phyloP scores from a whole-genome alignment of 148 eudicot species.

The Silene latifolia region DNA sequence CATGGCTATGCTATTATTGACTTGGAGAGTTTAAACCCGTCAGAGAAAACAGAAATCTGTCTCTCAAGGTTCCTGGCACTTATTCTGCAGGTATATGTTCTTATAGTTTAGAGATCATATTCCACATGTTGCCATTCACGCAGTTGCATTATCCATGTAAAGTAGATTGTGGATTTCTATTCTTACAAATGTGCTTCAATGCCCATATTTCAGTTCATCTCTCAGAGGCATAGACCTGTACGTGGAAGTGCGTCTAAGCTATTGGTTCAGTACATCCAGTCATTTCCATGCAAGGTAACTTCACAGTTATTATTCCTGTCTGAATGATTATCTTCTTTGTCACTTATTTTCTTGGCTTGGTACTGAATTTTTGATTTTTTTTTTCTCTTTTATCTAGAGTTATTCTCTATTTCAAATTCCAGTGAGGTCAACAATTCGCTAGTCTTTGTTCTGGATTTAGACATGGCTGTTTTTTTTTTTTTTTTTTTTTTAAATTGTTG shows the following conservation, averaged over 20 bases:
- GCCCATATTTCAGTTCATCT: constrained; percentile 55
- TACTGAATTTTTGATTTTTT: not conserved
- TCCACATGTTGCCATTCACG: not conserved
- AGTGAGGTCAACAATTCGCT: not conserved
- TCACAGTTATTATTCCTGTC: not conserved
- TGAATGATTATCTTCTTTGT: not conserved
- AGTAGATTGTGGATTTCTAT: not conserved
- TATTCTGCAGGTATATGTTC: constrained; percentile 63
- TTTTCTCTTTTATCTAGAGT: not conserved
- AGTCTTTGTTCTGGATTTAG: not conserved
- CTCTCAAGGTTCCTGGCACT: constrained; percentile 61
- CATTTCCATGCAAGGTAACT: constrained; percentile 87
- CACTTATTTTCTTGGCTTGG: not conserved
- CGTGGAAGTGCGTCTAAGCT: constrained; percentile 76
- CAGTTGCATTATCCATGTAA: not conserved
- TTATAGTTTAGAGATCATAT: not conserved
- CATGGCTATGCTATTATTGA: constrained; percentile 80
- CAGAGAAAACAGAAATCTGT: constrained; percentile 47
- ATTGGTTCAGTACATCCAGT: constrained; percentile 60
- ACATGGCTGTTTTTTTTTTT: not conserved
- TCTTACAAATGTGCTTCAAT: constrained; percentile 11
- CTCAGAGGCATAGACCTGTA: constrained; percentile 83
- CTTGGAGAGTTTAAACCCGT: constrained; percentile 45
- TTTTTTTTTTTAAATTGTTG: not conserved
- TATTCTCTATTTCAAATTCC: not conserved